phyloP scores from a whole-genome alignment of 2,329 filamentous ascomycete species.

The Rasamsonia emersonii region DNA sequence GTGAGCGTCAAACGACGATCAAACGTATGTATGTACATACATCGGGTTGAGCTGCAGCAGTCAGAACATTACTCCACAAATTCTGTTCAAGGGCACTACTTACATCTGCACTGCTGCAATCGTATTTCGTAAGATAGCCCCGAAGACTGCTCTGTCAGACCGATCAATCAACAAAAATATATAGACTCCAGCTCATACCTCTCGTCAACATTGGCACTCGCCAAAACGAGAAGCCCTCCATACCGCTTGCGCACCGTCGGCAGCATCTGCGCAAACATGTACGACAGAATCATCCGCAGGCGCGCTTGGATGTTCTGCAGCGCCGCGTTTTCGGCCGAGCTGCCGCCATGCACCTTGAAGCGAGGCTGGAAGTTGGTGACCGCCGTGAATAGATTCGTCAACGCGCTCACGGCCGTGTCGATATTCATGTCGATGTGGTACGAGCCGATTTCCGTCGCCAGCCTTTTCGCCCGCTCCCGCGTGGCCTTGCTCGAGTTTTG shows the following conservation, averaged over 20 bases:
- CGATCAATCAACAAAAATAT: no score
- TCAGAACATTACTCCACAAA: no score
- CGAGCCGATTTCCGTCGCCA: constrained; percentile 52
- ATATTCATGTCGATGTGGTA: constrained; percentile 67
- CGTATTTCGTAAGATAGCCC: constrained; percentile 57
- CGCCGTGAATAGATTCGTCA: constrained; percentile 23
- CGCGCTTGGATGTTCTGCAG: constrained; percentile 53
- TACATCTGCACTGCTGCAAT: constrained; percentile 47
- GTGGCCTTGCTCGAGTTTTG: constrained; percentile 59
- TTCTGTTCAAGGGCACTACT: no score
- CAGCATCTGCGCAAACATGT: constrained; percentile 53
- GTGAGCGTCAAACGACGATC: no score
- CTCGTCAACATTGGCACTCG: constrained; percentile 59
- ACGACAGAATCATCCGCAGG: constrained; percentile 55
- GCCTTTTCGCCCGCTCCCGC: constrained; percentile 52
- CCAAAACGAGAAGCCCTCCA: constrained; percentile 49
- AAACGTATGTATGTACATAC: constrained; percentile 52
- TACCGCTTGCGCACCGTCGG: constrained; percentile 47
- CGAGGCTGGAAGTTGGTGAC: constrained; percentile 52
- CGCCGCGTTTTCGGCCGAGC: constrained; percentile 20
- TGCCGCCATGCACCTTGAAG: constrained; percentile 56
- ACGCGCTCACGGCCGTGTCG: constrained; percentile 48
- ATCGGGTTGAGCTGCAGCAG: constrained; percentile 26
- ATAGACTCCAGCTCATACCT: no score
- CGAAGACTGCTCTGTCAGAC: no score